Evolutionary conservation across 1,139 yeast species (phyloP).

Genomic region (Sugiyamaella neomexicana): DNA sequence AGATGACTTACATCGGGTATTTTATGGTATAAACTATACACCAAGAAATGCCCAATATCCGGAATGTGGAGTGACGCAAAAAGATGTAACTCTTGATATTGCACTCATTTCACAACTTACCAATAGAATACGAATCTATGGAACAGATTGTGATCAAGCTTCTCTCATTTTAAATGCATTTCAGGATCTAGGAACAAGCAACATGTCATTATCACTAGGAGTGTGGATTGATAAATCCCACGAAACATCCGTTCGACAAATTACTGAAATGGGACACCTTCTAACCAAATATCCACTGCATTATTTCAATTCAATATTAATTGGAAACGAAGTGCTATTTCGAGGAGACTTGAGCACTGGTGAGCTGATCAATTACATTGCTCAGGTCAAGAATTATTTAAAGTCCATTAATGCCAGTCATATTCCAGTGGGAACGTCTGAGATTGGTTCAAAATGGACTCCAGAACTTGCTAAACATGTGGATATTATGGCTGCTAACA

Average conservation of each 20-base stretch:
- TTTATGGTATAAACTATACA: conserved; percentile 62
- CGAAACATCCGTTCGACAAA: conserved; percentile 45
- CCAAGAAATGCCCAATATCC: conserved; percentile 48
- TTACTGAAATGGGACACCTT: conserved; percentile 44
- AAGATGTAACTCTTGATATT: conserved; percentile 57
- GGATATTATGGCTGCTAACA: conserved; percentile 63
- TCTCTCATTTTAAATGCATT: conserved; percentile 56
- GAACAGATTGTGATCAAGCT: conserved; percentile 64
- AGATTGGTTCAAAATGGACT: conserved; percentile 50
- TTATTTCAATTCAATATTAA: conserved; percentile 52
- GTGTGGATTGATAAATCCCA: conserved; percentile 60
- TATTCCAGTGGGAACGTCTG: conserved; percentile 58
- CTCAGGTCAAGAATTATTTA: conserved; percentile 47
- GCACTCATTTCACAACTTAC: conserved; percentile 60
- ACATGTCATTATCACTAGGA: conserved; percentile 62
- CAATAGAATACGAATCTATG: conserved; percentile 56
- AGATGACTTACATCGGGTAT: conserved; percentile 38
- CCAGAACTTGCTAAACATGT: conserved; percentile 40
- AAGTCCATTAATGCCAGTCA: conserved; percentile 35
- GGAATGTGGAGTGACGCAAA: conserved; percentile 50
- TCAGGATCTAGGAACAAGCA: conserved; percentile 46
- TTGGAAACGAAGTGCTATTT: conserved; percentile 66
- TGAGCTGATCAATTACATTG: conserved; percentile 48
- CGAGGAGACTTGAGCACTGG: conserved; percentile 50
- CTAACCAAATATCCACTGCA: conserved; percentile 49